A percentile compares a stretch with the other conserved stretches of the same genome.
Conservation (phyloP, 257 asterid species). For the Fraxinus americana region DNA sequence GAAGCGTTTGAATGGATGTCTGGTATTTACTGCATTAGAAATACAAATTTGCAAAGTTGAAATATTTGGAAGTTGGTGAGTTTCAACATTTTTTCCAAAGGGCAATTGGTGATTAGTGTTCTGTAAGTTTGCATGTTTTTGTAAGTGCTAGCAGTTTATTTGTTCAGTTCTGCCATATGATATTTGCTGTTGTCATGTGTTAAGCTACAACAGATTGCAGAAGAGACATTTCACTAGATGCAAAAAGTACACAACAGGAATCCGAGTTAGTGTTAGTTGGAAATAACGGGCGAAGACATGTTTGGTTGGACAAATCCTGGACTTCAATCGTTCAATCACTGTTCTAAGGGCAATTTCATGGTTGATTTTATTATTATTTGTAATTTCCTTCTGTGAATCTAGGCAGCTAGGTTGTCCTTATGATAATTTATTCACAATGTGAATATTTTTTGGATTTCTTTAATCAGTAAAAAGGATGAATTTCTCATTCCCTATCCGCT, state of each 20-base stretch:
- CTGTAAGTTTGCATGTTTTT: not conserved
- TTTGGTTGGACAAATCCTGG: not conserved
- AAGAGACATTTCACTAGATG: not conserved
- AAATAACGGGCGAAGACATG: not conserved
- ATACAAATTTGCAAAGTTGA: slow-evolving; percentile 14
- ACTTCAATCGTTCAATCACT: not conserved
- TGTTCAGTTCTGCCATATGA: not conserved
- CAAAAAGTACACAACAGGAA: not conserved
- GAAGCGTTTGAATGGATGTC: not conserved
- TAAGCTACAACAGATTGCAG: not conserved
- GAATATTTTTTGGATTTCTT: not conserved
- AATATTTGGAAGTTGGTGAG: not conserved
- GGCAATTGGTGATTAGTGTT: not conserved
- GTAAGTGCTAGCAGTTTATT: not conserved
- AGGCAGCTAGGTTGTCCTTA: not conserved
- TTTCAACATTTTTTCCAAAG: not conserved
- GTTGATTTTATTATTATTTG: not conserved
- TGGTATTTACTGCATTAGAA: not conserved
- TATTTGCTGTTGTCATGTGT: not conserved
- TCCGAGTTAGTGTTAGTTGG: not conserved
- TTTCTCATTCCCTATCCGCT: too few relatives aligned
- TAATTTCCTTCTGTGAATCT: not conserved
- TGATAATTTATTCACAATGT: not conserved
- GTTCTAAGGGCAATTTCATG: not conserved
- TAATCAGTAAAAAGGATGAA: not conserved